phyloP scores from a whole-genome alignment of 2,329 filamentous ascomycete genomes.

The Triangularia verruculosa region DNA sequence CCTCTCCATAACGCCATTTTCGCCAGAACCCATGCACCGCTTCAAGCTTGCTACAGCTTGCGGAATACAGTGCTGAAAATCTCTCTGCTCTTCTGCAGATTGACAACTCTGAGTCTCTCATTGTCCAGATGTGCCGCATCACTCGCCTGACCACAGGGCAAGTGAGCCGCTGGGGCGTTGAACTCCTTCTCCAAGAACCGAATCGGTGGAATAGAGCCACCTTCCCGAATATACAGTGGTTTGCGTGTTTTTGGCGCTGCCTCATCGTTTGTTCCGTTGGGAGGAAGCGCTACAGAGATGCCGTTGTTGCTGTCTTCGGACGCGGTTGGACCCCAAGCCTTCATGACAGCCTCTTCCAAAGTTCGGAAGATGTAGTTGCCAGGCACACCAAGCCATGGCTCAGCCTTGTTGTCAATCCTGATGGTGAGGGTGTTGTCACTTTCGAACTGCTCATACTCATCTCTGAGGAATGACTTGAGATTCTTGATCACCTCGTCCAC shows the following conservation, averaged over 20 bases:
- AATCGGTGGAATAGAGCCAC: slow-evolving; percentile 91
- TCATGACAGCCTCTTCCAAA: slow-evolving; percentile 78
- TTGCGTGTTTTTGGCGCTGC: slow-evolving; percentile 45
- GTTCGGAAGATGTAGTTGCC: slow-evolving; percentile 88
- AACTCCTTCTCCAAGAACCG: slow-evolving; percentile 95
- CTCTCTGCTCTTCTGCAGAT: slow-evolving; percentile 85
- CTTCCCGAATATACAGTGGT: slow-evolving; percentile 91
- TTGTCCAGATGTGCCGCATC: slow-evolving; percentile 94
- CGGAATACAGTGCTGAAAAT: slow-evolving; percentile 87
- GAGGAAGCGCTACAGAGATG: slow-evolving; percentile 20
- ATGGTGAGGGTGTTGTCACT: slow-evolving; percentile 80
- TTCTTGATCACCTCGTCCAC: slow-evolving; percentile 70
- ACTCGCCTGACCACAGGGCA: slow-evolving; percentile 92
- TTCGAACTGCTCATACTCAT: slow-evolving; percentile 69
- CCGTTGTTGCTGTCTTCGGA: slow-evolving; percentile 1
- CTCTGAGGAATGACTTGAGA: slow-evolving; percentile 64
- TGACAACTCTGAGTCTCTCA: slow-evolving; percentile 82
- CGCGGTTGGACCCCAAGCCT: slow-evolving; percentile 64
- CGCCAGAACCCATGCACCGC: neutral
- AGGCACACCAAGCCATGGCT: slow-evolving; percentile 93
- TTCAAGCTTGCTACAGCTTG: slow-evolving; percentile 44
- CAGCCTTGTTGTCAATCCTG: slow-evolving; percentile 86
- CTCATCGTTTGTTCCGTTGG: slow-evolving; percentile 23
- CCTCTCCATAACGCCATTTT: neutral
- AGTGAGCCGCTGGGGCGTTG: slow-evolving; percentile 80